Evolutionary conservation across 1,284 basidiomycete species (phyloP).

Genomic region (Somion occarium): DNA sequence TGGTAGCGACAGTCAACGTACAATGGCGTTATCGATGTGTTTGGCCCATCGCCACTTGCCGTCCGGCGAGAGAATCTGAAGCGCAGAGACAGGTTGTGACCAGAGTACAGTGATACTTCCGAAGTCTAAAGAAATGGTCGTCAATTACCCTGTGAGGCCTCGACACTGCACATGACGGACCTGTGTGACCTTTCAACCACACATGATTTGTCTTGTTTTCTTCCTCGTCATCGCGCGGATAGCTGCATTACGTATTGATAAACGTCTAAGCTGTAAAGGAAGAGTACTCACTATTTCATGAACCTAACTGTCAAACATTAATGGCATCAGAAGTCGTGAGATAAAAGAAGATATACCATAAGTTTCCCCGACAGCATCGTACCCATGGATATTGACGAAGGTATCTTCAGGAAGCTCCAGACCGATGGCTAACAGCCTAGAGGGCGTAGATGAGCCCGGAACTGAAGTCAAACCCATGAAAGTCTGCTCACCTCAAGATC

Average conservation of each 20-base stretch:
- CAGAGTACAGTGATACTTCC: conserved; percentile 51
- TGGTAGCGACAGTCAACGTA: conserved; percentile 21
- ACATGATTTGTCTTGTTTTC: conserved; percentile 47
- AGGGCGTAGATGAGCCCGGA: too few relatives aligned
- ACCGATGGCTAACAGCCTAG: conserved; percentile 39
- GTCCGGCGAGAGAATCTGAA: conserved; percentile 50
- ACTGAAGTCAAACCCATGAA: background rate
- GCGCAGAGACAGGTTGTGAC: conserved; percentile 52
- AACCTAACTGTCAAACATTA: conserved; percentile 35
- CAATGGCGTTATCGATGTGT: conserved; percentile 56
- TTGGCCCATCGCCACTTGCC: conserved; percentile 55
- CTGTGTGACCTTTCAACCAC: conserved; percentile 59
- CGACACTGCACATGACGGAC: conserved; percentile 22
- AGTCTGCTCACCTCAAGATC: conserved; percentile 16
- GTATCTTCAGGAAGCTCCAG: conserved; percentile 33
- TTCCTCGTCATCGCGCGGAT: conserved; percentile 37
- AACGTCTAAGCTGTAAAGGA: background rate
- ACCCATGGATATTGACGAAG: conserved; percentile 29
- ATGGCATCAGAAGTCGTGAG: too few relatives aligned
- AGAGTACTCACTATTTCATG: conserved; percentile 38
- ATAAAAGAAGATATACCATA: conserved; percentile 21
- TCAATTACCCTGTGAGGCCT: background rate
- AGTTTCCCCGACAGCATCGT: conserved; percentile 24
- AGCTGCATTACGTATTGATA: conserved; percentile 14
- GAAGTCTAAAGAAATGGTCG: conserved; percentile 36